Base-by-base conservation (phyloP, 208 protist genomes). In the Hexamita inflata region DNA sequence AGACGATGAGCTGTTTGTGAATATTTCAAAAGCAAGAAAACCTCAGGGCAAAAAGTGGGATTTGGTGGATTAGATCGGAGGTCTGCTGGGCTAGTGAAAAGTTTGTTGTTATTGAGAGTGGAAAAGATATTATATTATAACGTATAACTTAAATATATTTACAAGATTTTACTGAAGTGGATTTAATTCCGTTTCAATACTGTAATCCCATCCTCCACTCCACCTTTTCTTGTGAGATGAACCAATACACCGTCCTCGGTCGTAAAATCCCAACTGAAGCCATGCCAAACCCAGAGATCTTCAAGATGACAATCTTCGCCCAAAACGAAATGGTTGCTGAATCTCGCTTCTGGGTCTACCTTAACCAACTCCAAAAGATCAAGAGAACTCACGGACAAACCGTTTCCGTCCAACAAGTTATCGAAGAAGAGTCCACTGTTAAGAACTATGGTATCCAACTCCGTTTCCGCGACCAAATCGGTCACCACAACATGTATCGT, bases 391-490 rank as follows among this genome's bases (percentile, higher is more conserved):
- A 93, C 82, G 95, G 95, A 80, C 90, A 99, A 84, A 87, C 93
- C 77, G 32, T 91, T 60, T 32, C 1, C 24, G 26, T 4, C 38
- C 1, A 64, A 11, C 32, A 75, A 41, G 30, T 93, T 78, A 90
- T 89, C 80, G 94, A 98, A 82, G 89, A 90, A 79, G 93, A 92
- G 80, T 89, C 94, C 59, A 80, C 61, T 42, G 42, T 58, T 4
- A 96, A 96, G 87, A 99, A 98, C 90, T 99, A 94, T 86, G 90
- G 88, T 79, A 89, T 99, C 67, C 94, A 93, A 82, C 86, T 98
- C 76, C 89, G 94, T 85, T 99, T 98, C 89, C 92, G 94, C 87
- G 93, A 92, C 75, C 89, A 93, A 77, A 92, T 87, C 79, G 93
- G 94, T 75, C 94, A 92, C 77, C 94, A 95, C 80, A 98, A 98